Conservation (phyloP, 495 filamentous ascomycete species). For the Bryoglossum gracile region DNA sequence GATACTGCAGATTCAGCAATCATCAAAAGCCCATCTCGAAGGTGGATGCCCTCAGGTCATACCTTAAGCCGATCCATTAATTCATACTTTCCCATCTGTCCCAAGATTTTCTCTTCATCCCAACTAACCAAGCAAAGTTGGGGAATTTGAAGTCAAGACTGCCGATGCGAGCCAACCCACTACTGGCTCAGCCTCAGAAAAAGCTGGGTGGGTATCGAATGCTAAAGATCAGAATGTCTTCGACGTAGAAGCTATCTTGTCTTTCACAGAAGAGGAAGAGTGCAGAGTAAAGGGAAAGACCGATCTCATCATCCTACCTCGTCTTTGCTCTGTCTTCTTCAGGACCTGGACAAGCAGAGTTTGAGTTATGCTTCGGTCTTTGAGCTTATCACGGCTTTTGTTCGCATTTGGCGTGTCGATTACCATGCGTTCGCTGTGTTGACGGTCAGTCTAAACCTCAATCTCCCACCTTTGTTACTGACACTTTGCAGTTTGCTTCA, state of each 20-base stretch:
- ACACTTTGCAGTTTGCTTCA: constrained; percentile 5
- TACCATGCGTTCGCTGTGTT: constrained; percentile 2
- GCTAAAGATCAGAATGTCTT: too few species aligned
- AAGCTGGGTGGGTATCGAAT: background rate
- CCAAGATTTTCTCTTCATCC: too few species aligned
- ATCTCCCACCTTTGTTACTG: too few species aligned
- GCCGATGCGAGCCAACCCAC: background rate
- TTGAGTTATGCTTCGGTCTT: constrained; percentile 1
- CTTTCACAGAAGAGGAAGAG: constrained; percentile 3
- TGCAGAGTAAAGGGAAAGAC: constrained; percentile 2
- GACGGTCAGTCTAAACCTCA: background rate
- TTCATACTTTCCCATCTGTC: too few species aligned
- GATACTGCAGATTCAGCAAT: too few species aligned
- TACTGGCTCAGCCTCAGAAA: background rate
- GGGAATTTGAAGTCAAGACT: background rate
- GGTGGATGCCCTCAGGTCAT: too few species aligned
- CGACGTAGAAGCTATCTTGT: too few species aligned
- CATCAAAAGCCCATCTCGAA: too few species aligned
- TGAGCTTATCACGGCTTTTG: constrained; percentile 19
- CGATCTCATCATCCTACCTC: background rate
- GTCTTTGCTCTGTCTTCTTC: background rate
- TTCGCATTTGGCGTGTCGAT: constrained; percentile 1
- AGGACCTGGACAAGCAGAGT: constrained; percentile 3
- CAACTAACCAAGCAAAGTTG: background rate
- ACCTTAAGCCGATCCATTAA: too few species aligned